Percentiles rank a stretch among this genome's conserved stretches.
Evolutionary conservation across 306 rosid genomes (phyloP).

Genomic region (Acacia crassicarpa): DNA sequence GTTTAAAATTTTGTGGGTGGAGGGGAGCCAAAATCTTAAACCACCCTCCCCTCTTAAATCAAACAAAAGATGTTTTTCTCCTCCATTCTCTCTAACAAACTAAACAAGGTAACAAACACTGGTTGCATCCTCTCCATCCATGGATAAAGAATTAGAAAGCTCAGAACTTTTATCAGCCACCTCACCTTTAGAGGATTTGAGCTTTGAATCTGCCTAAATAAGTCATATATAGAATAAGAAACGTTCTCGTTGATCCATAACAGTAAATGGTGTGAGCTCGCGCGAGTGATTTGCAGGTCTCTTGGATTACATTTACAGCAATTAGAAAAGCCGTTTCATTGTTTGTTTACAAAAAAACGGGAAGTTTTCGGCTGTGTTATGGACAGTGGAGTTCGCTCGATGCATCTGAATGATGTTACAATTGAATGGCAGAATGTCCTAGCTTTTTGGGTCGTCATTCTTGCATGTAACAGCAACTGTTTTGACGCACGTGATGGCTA

Average conservation of each 20-base stretch:
- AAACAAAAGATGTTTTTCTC: too few relatives aligned
- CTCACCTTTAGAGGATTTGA: neutral
- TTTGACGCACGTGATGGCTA: neutral
- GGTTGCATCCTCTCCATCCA: too few relatives aligned
- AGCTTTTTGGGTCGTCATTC: neutral
- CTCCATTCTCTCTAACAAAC: too few relatives aligned
- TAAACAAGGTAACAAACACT: too few relatives aligned
- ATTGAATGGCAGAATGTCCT: neutral
- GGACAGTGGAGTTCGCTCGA: neutral
- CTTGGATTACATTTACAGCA: slow-evolving; percentile 7
- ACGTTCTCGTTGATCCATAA: neutral
- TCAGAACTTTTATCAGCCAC: too few relatives aligned
- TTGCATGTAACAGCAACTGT: neutral
- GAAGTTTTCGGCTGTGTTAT: neutral
- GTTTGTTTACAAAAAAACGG: neutral
- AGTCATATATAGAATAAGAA: neutral
- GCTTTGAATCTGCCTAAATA: neutral
- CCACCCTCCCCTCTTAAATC: too few relatives aligned
- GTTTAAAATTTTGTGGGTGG: too few relatives aligned
- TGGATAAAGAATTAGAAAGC: too few relatives aligned
- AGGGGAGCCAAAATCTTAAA: too few relatives aligned
- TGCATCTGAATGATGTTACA: neutral
- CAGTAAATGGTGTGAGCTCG: neutral
- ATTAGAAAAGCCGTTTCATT: neutral
- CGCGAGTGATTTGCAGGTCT: neutral